These are phyloP conservation scores for Pythium aristosporum DNA, from an alignment of 352 stramenopile genomes.

Conservation along the genomic window DNA sequence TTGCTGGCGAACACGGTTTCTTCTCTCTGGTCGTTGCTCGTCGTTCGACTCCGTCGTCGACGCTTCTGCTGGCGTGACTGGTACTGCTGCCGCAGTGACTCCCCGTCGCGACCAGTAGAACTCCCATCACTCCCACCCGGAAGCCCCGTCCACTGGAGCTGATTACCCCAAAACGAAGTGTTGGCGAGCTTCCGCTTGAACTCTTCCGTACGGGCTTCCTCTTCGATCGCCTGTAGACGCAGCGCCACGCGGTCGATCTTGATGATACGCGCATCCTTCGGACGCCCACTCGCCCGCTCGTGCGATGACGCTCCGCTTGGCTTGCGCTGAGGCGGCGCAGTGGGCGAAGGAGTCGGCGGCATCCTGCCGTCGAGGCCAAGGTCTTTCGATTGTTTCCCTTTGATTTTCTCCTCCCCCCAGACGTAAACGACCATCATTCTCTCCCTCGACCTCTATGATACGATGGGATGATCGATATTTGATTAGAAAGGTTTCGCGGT, in stretches of 20 bases:
- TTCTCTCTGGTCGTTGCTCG: slow-evolving; percentile 17
- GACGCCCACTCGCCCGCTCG: not conserved
- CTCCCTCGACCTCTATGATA: not conserved
- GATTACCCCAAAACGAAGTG: slow-evolving; percentile 16
- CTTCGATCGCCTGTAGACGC: slow-evolving; percentile 18
- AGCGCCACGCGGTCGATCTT: slow-evolving; percentile 22
- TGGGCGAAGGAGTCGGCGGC: slow-evolving; percentile 6
- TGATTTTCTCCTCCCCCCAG: not conserved
- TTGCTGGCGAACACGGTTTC: slow-evolving; percentile 50
- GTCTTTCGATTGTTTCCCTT: not conserved
- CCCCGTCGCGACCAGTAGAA: too few species aligned
- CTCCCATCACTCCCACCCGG: not conserved
- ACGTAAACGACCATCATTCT: slow-evolving; percentile 25
- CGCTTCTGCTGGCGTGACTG: slow-evolving; percentile 1
- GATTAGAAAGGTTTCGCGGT: not conserved
- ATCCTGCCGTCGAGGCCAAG: not conserved
- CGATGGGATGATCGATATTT: not conserved
- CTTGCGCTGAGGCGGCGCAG: not conserved
- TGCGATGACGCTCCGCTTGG: not conserved
- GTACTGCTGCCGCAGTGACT: not conserved
- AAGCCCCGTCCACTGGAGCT: slow-evolving; percentile 12
- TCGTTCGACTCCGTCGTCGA: slow-evolving; percentile 15
- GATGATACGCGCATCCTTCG: slow-evolving; percentile 16
- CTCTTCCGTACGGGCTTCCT: slow-evolving; percentile 11
- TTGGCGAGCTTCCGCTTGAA: slow-evolving; percentile 1